A percentile compares a stretch with the other conserved stretches of the same genome.
Conservation (phyloP, 2,329 filamentous ascomycete species). For the Macrophomina pseudophaseolina region DNA sequence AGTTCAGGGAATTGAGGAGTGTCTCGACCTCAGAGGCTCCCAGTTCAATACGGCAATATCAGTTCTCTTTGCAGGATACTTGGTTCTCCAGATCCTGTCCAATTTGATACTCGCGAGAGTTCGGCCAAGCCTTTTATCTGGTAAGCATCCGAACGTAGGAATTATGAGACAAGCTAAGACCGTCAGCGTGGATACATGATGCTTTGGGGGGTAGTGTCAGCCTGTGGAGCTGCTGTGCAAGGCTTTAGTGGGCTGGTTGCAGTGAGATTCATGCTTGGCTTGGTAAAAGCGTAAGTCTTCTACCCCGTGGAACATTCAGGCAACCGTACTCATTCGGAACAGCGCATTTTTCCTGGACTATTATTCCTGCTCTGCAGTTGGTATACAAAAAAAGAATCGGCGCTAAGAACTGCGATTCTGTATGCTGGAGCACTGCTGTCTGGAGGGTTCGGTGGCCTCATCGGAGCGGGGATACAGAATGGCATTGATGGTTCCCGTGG, state of each 20-base stretch:
- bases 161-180: neutral
- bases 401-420: constrained; percentile 57
- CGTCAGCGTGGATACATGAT: constrained; percentile 8
- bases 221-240: constrained; percentile 12
- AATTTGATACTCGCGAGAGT: constrained; percentile 49
- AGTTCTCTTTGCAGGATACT: constrained; percentile 62
- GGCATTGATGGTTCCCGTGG: constrained; percentile 41
- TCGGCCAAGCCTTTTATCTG: neutral
- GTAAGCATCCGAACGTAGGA: neutral
- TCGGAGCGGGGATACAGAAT: constrained; percentile 57
- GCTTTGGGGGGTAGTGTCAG: constrained; percentile 9
- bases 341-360: constrained; percentile 42
- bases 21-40: neutral
- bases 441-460: constrained; percentile 58
- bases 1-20: constrained; percentile 65
- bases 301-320: neutral
- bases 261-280: constrained; percentile 20
- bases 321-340: constrained; percentile 8
- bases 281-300: constrained; percentile 10
- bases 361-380: constrained; percentile 57
- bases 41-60: constrained; percentile 53
- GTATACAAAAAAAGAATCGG: constrained; percentile 60
- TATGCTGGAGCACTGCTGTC: constrained; percentile 58
- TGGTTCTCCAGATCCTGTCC: constrained; percentile 43
- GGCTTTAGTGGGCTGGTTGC: constrained; percentile 6